phyloP scores from a whole-genome alignment of 2,329 filamentous ascomycete species.

The Monosporascus sp. region DNA sequence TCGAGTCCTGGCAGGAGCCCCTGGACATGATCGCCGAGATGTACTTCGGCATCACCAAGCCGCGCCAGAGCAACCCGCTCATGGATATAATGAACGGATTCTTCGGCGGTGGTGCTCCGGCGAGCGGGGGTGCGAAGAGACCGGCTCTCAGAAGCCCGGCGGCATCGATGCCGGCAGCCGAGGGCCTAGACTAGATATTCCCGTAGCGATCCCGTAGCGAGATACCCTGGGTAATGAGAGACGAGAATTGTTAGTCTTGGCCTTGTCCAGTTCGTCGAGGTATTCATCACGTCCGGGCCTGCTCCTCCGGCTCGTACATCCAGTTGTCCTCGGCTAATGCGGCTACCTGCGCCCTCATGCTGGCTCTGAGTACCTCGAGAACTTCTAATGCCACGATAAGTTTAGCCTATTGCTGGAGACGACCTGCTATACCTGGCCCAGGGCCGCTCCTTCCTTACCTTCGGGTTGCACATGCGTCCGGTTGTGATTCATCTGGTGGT shows the following conservation, averaged over 20 bases:
- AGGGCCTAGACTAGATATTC: constrained; percentile 51
- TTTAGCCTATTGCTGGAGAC: background rate
- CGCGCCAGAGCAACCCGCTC: constrained; percentile 83
- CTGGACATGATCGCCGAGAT: constrained; percentile 88
- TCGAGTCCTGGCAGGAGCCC: constrained; percentile 71
- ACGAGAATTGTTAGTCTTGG: background rate
- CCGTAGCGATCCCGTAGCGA: background rate
- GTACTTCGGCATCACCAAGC: constrained; percentile 90
- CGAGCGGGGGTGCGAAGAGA: constrained; percentile 27
- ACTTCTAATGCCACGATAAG: constrained; percentile 44
- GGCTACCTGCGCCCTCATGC: constrained; percentile 65
- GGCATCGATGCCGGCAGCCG: constrained; percentile 47
- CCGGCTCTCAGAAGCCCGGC: constrained; percentile 39
- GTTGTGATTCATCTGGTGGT: constrained; percentile 52
- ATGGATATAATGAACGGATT: constrained; percentile 98
- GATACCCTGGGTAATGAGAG: constrained; percentile 1
- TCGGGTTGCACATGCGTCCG: constrained; percentile 57
- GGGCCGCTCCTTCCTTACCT: constrained; percentile 37
- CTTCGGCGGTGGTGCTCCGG: constrained; percentile 65
- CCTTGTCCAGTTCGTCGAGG: background rate
- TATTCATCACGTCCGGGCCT: constrained; percentile 32
- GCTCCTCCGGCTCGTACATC: constrained; percentile 77
- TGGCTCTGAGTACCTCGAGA: constrained; percentile 62
- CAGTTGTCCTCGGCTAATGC: constrained; percentile 78
- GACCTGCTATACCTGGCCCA: background rate